Conservation (phyloP, 257 asterid species). For the Craterostigma plantagineum region DNA sequence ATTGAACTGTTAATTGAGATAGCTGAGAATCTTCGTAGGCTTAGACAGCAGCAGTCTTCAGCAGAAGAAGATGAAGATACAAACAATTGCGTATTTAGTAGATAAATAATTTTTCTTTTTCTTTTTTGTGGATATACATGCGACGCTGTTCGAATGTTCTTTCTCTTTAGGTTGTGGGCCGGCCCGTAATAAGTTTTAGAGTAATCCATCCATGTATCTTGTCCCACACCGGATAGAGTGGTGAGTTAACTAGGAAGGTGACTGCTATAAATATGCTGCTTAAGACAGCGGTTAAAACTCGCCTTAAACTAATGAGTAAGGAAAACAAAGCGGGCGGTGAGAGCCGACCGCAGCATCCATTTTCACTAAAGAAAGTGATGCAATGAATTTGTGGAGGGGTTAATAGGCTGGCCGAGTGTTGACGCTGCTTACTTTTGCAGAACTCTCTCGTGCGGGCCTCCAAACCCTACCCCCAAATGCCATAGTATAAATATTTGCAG, state of each 20-base stretch:
- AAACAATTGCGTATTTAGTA: too few relatives aligned
- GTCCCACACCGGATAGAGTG: constrained; percentile 11
- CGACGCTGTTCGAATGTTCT: too few relatives aligned
- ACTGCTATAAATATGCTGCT: neutral
- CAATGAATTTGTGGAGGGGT: constrained; percentile 93
- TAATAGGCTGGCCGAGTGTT: constrained; percentile 91
- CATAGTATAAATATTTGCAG: too few relatives aligned
- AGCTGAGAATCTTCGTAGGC: constrained; percentile 54
- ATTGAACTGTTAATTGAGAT: constrained; percentile 59
- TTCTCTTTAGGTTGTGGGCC: too few relatives aligned
- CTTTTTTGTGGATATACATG: too few relatives aligned
- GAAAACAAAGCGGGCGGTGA: constrained; percentile 98
- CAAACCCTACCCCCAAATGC: too few relatives aligned
- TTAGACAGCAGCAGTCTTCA: constrained; percentile 14
- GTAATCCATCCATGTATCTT: neutral
- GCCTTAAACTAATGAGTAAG: constrained; percentile 99
- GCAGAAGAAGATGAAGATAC: too few relatives aligned
- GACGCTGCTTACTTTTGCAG: constrained; percentile 99
- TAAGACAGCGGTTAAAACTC: accelerated
- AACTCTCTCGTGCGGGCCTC: constrained; percentile 98
- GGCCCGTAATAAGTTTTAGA: too few relatives aligned
- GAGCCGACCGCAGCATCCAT: constrained; percentile 70
- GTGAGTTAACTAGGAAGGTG: neutral
- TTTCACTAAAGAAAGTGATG: constrained; percentile 16
- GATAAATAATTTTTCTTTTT: too few relatives aligned